A percentile compares a stretch with the other conserved stretches of the same genome.
Conservation (phyloP, 2,329 filamentous ascomycete species). For the Aspergillus piperis region DNA sequence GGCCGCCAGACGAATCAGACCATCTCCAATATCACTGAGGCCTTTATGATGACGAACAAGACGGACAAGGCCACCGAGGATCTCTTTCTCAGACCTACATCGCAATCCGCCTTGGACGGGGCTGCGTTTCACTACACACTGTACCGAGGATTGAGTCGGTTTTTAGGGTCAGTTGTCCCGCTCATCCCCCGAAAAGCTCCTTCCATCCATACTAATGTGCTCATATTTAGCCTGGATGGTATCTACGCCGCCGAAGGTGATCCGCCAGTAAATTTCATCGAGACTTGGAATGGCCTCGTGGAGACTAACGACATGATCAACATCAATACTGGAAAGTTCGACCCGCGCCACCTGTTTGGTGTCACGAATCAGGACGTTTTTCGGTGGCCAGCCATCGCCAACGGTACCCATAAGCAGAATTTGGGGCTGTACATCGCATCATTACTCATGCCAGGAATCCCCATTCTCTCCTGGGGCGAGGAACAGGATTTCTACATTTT, state of each 20-base stretch:
- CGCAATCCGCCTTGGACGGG: constrained; percentile 56
- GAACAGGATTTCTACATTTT: constrained; percentile 65
- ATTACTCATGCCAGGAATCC: constrained; percentile 61
- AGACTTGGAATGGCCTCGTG: constrained; percentile 57
- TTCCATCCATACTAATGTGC: not conserved
- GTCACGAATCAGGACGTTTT: constrained; percentile 66
- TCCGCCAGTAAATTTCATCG: constrained; percentile 54
- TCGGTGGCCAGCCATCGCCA: constrained; percentile 60
- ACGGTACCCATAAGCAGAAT: constrained; percentile 58
- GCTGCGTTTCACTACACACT: constrained; percentile 64
- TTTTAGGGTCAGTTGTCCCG: constrained; percentile 47
- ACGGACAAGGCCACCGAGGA: constrained; percentile 8
- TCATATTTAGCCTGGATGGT: constrained; percentile 49
- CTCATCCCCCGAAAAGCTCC: too few relatives aligned
- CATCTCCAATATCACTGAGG: constrained; percentile 48
- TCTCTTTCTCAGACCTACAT: constrained; percentile 54
- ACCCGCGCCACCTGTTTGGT: constrained; percentile 65
- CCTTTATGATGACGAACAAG: constrained; percentile 32
- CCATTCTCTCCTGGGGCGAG: constrained; percentile 62
- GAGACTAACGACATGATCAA: constrained; percentile 61
- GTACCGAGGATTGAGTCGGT: constrained; percentile 60
- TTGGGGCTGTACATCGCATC: constrained; percentile 60
- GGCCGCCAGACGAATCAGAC: constrained; percentile 58
- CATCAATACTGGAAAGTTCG: constrained; percentile 56
- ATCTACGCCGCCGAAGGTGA: constrained; percentile 56